Conservation (phyloP, 2,329 filamentous ascomycete species). For the Fusarium sp. region DNA sequence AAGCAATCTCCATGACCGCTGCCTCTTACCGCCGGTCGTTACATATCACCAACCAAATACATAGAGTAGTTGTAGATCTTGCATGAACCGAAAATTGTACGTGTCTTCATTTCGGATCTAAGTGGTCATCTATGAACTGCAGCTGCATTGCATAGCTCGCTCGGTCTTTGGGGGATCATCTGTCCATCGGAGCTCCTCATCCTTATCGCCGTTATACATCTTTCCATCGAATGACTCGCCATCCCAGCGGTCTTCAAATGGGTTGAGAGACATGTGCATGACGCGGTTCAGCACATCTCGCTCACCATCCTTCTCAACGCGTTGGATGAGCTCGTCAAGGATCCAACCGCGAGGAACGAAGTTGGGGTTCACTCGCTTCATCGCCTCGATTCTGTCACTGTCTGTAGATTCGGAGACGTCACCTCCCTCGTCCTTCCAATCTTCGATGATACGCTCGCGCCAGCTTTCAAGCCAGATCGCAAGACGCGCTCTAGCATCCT, state of each 20-base stretch:
- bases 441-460: slow-evolving; percentile 75
- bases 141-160: slow-evolving; percentile 92
- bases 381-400: slow-evolving; percentile 70
- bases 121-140: slow-evolving; percentile 73
- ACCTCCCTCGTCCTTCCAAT: slow-evolving; percentile 70
- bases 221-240: slow-evolving; percentile 58
- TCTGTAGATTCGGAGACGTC: slow-evolving; percentile 57
- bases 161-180: slow-evolving; percentile 83
- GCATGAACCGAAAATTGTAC: not conserved
- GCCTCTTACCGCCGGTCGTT: slow-evolving; percentile 80
- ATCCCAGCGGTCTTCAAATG: slow-evolving; percentile 83
- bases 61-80: slow-evolving; percentile 21
- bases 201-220: slow-evolving; percentile 65
- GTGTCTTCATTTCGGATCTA: not conserved
- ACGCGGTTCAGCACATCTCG: slow-evolving; percentile 78
- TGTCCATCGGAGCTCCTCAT: slow-evolving; percentile 84
- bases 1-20: slow-evolving; percentile 65
- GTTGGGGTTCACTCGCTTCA: slow-evolving; percentile 91
- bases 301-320: slow-evolving; percentile 86
- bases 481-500: slow-evolving; percentile 72
- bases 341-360: slow-evolving; percentile 93
- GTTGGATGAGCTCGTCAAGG: slow-evolving; percentile 88
- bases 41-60: slow-evolving; percentile 57
- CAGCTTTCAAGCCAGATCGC: slow-evolving; percentile 85
- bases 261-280: slow-evolving; percentile 84